These are phyloP conservation scores for Naegleria gruberi DNA, from an alignment of 208 protist species.

Conservation along the genomic window DNA sequence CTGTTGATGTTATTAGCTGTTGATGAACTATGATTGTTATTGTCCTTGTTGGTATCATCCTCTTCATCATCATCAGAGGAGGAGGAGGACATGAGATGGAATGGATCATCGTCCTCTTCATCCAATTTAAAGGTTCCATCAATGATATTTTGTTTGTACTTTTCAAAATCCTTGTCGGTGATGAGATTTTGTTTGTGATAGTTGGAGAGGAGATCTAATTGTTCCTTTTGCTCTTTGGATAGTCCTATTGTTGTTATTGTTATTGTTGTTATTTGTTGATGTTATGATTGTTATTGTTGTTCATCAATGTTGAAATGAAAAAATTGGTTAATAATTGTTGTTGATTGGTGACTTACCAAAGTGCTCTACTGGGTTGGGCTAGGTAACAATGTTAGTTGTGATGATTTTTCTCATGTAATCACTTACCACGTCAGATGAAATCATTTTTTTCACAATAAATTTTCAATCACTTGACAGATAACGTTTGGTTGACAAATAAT, in stretches of 20 bases:
- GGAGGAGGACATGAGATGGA: not conserved
- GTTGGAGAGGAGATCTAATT: not conserved
- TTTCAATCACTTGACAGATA: not conserved
- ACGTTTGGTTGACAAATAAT: no score
- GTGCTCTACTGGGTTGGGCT: not conserved
- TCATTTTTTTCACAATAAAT: not conserved
- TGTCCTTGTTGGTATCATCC: not conserved
- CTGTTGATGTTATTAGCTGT: not conserved
- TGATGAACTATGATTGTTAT: not conserved
- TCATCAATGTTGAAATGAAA: not conserved
- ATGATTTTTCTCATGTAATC: not conserved
- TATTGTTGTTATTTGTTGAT: no score
- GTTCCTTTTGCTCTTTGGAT: not conserved
- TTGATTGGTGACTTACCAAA: not conserved
- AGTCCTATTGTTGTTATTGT: not conserved
- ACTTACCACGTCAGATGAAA: not conserved
- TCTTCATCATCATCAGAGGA: not conserved
- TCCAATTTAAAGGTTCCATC: not conserved
- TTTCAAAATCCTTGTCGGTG: not conserved
- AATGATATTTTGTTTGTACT: not conserved
- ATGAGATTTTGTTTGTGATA: not conserved
- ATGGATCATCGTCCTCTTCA: not conserved
- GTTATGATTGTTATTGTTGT: not conserved
- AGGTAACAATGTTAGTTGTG: not conserved
- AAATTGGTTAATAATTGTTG: not conserved